Evolutionary conservation across 2,329 filamentous ascomycete genomes (phyloP), one percentile per base, ranked within the genome.

Genomic region (Colletotrichum salicis): DNA sequence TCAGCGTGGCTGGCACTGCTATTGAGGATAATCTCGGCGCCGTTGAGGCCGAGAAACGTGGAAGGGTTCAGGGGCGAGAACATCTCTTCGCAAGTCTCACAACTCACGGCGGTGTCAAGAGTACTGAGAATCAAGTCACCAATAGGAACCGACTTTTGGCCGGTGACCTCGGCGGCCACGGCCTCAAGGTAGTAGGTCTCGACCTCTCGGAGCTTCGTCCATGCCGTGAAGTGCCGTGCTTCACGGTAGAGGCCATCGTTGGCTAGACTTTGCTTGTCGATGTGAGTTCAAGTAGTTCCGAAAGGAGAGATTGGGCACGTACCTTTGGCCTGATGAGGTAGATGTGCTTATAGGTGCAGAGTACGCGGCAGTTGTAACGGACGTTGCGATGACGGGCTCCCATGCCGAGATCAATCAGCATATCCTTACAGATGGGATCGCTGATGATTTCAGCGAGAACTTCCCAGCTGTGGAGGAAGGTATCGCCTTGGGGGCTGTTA

Each of bases 271-370:
- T 61, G 58, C 58, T 61, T n/a, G 24, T 11, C 4, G 24, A 13
- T n/a, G 37, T 61, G 24, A 61, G 37, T 19, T n/a, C 41, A 13
- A 7, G 4, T 1, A 37, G 3, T 31, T 5, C 4, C 19, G 2
- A 15, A 5, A 31, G n/a, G 54, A 11, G 19, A 5, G 3, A n/a
- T 1, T 19, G 10, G 5, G n/a, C 19, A 19, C 19, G 29, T 72
- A 93, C 84, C 80, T 94, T 94, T 0, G 92, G 92, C 11, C 92
- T 85, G 68, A 96, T 92, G 69, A 92, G 84, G n/a, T 94, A 81
- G 27, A 95, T 90, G 80, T 91, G 89, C 59, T 89, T 87, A 75
- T 95, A 88, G 62, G 90, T 85, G 72, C 79, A 78, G 1, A 84
- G 74, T 27, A 79, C 79, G 31, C 82, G 77, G 51, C 77, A 79